phyloP scores from a whole-genome alignment of 495 filamentous ascomycete species.

The Aspergillus mulundensis region DNA sequence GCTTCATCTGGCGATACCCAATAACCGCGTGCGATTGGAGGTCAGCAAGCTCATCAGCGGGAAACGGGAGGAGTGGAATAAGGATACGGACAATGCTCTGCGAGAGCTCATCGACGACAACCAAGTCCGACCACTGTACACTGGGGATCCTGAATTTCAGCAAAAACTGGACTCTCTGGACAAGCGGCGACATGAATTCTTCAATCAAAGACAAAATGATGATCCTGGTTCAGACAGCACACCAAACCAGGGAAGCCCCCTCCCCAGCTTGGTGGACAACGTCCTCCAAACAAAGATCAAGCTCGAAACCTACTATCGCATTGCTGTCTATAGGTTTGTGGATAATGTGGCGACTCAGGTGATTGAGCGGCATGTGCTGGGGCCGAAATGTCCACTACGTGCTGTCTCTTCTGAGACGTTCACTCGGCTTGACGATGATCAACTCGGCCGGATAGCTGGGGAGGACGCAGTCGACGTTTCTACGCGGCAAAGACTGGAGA shows the following conservation, averaged over 20 bases:
- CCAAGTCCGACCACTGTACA: background rate
- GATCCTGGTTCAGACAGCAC: background rate
- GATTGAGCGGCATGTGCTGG: slow-evolving; percentile 8
- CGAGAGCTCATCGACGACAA: slow-evolving; percentile 2
- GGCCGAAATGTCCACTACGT: slow-evolving; percentile 3
- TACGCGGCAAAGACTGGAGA: background rate
- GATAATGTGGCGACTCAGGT: slow-evolving; percentile 6
- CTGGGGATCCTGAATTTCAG: background rate
- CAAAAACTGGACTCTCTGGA: background rate
- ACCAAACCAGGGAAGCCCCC: background rate
- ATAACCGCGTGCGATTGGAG: slow-evolving; percentile 10
- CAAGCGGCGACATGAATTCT: background rate
- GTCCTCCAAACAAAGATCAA: background rate
- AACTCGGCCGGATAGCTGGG: slow-evolving; percentile 1
- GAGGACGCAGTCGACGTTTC: slow-evolving; percentile 2
- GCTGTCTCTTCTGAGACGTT: background rate
- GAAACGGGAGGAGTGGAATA: slow-evolving; percentile 3
- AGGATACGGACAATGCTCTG: slow-evolving; percentile 2
- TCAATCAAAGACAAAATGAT: background rate
- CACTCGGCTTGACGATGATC: background rate
- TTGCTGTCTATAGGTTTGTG: background rate
- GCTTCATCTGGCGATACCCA: slow-evolving; percentile 6
- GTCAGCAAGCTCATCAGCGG: background rate
- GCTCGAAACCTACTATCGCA: background rate
- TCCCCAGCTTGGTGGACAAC: background rate